Percentiles rank a stretch among this genome's conserved stretches.
Evolutionary conservation across 306 rosid species (phyloP).

Genomic region (Lathyrus aphaca): DNA sequence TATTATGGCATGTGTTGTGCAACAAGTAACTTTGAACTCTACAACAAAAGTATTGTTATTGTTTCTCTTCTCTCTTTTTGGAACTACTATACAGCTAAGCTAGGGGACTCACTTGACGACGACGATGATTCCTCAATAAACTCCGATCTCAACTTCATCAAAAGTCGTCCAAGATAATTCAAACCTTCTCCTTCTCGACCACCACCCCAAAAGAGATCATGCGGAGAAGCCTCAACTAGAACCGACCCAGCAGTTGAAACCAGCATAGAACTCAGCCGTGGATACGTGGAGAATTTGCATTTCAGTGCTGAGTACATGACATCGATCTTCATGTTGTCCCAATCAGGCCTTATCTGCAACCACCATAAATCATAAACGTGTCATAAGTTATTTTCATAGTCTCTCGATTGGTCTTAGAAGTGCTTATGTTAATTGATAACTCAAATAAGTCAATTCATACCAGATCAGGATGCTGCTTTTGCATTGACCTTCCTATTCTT

Average conservation of each 20-base stretch:
- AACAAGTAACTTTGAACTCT: slow-evolving; percentile 9
- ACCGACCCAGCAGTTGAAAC: slow-evolving; percentile 80
- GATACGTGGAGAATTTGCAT: slow-evolving; percentile 86
- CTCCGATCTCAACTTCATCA: slow-evolving; percentile 90
- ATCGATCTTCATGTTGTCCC: slow-evolving; percentile 80
- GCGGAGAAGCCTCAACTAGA: slow-evolving; percentile 93
- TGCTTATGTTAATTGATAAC: too few species aligned
- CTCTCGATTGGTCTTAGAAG: not conserved
- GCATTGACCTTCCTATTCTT: slow-evolving; percentile 77
- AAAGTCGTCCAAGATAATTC: slow-evolving; percentile 79
- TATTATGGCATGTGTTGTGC: slow-evolving; percentile 13
- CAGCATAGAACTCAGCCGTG: slow-evolving; percentile 76
- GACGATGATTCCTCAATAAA: slow-evolving; percentile 65
- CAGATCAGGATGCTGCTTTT: slow-evolving; percentile 70
- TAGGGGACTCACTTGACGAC: slow-evolving; percentile 42
- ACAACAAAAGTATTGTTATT: slow-evolving; percentile 9
- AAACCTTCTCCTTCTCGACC: slow-evolving; percentile 94
- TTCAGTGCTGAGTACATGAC: slow-evolving; percentile 83
- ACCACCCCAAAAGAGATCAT: slow-evolving; percentile 95
- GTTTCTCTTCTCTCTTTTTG: not conserved
- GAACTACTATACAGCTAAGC: slow-evolving; percentile 37
- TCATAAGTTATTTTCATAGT: too few species aligned
- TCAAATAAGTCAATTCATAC: slow-evolving; percentile 39
- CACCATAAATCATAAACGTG: not conserved
- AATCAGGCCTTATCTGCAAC: slow-evolving; percentile 74